These are phyloP conservation scores for Thelonectria olida DNA, from an alignment of 2,329 filamentous ascomycete genomes.

Conservation along the genomic window DNA sequence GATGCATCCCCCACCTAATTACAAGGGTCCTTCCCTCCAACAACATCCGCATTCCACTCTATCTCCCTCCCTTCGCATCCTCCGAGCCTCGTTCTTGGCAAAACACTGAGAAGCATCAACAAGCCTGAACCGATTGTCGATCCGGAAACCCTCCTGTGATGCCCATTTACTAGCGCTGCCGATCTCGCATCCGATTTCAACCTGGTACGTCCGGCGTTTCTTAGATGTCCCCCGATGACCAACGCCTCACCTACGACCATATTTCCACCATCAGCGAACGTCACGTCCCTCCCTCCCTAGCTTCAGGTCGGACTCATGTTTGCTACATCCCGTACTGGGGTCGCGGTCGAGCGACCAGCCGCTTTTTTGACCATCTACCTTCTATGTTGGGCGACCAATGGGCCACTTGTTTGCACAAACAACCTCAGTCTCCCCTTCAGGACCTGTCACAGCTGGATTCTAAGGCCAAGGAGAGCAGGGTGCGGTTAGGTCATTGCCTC, in stretches of 20 bases:
- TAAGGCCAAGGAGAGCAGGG: not conserved
- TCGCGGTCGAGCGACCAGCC: not conserved
- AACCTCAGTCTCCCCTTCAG: no score
- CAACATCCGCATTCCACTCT: not conserved
- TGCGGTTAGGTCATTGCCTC: slow-evolving; percentile 4
- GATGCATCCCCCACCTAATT: not conserved
- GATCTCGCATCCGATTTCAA: not conserved
- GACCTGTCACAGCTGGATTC: no score
- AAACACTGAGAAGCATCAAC: not conserved
- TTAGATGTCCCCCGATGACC: not conserved
- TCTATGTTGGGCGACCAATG: not conserved
- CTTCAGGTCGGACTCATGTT: not conserved
- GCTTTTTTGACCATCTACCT: not conserved
- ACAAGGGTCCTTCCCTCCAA: not conserved
- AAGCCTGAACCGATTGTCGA: not conserved
- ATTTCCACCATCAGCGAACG: not conserved
- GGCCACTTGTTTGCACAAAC: not conserved
- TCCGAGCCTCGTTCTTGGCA: not conserved
- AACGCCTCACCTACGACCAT: not conserved
- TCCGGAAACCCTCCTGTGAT: not conserved
- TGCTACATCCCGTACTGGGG: not conserved
- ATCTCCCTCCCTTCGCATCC: not conserved
- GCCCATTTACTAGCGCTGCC: not conserved
- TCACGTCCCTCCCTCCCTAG: not conserved
- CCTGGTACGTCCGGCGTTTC: not conserved